phyloP scores from a whole-genome alignment of 345 rosid species.

The Eucalyptus sp. region DNA sequence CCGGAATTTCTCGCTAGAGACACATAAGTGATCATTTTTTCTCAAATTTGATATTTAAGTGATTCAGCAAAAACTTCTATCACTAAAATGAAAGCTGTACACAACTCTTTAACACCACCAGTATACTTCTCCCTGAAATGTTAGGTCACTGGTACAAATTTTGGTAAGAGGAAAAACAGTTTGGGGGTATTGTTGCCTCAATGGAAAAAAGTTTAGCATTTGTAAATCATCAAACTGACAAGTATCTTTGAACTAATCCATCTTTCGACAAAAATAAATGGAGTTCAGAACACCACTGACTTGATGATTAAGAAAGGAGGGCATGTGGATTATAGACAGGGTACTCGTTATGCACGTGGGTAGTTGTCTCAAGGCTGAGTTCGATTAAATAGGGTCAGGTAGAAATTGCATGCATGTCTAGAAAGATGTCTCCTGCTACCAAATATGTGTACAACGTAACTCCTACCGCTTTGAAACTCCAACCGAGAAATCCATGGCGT shows the following conservation, averaged over 20 bases:
- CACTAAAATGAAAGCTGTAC: no score
- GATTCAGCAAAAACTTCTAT: no score
- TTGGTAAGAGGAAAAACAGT: neutral
- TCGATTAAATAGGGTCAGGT: neutral
- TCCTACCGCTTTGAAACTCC: neutral
- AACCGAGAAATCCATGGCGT: neutral
- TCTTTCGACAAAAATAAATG: neutral
- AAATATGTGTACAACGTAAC: neutral
- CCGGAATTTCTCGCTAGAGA: fast-evolving
- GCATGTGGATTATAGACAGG: neutral
- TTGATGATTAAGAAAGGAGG: neutral
- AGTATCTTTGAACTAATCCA: neutral
- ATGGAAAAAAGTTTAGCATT: neutral
- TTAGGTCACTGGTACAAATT: neutral
- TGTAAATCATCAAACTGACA: neutral
- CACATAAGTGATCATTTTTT: no score
- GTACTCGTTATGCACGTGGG: neutral
- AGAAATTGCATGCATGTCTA: neutral
- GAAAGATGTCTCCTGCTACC: neutral
- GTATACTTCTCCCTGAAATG: neutral
- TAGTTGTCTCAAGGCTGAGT: neutral
- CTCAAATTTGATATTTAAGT: no score
- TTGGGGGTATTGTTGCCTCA: neutral
- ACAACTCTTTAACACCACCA: no score
- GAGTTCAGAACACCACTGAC: neutral